phyloP scores from a whole-genome alignment of 2,329 filamentous ascomycete species.

The Sclerotiophoma versabilis region DNA sequence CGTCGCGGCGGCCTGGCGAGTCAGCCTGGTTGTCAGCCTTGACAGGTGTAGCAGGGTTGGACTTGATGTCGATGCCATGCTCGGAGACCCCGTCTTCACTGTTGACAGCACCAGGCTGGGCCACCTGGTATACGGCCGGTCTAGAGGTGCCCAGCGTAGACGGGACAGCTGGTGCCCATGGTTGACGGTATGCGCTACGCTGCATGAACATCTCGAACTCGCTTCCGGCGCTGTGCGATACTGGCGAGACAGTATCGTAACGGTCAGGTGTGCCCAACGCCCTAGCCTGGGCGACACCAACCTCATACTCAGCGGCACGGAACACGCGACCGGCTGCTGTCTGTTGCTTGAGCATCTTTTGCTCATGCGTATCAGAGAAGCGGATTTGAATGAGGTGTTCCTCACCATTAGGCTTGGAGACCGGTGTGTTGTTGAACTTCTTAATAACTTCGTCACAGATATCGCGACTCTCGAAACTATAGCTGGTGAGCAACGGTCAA shows the following conservation, averaged over 20 bases:
- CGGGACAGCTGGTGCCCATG: conserved; percentile 45
- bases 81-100: conserved; percentile 41
- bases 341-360: conserved; percentile 95
- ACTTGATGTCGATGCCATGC: conserved; percentile 39
- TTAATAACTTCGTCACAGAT: conserved; percentile 89
- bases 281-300: conserved; percentile 51
- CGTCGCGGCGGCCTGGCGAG: conserved; percentile 38
- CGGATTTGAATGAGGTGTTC: conserved; percentile 90
- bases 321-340: conserved; percentile 95
- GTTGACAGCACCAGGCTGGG: conserved; percentile 35
- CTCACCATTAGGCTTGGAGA: conserved; percentile 66
- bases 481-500: conserved; percentile 1
- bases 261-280: conserved; percentile 44
- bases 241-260: conserved; percentile 44
- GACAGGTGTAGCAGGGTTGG: conserved; percentile 45
- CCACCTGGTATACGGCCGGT: conserved; percentile 37
- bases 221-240: conserved; percentile 41
- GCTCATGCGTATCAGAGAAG: conserved; percentile 94
- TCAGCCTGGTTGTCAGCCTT: conserved; percentile 35
- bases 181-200: conserved; percentile 39
- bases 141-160: conserved; percentile 45
- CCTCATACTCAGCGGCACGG: conserved; percentile 87
- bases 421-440: conserved; percentile 77
- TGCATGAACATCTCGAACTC: conserved; percentile 51
- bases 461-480: conserved; percentile 86